These are phyloP conservation scores for Xylaria longipes DNA, from an alignment of 495 filamentous ascomycete genomes.

Conservation along the genomic window DNA sequence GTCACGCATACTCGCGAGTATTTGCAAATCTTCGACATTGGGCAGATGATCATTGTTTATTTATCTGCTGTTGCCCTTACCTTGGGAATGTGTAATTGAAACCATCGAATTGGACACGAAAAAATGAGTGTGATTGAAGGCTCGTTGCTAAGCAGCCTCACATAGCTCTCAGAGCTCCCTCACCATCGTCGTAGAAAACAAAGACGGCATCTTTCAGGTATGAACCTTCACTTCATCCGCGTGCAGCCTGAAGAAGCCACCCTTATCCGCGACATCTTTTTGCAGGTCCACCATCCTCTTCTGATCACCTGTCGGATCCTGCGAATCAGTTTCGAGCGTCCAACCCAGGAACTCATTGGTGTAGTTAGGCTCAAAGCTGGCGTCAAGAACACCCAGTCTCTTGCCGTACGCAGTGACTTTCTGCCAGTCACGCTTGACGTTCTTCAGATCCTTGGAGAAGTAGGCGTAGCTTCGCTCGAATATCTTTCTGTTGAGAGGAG, in stretches of 20 bases:
- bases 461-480: constrained; percentile 74
- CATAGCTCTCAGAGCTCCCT: background rate
- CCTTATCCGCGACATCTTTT: constrained; percentile 60
- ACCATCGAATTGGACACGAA: background rate
- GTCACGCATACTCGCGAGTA: background rate
- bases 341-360: constrained; percentile 69
- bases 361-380: constrained; percentile 67
- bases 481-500: constrained; percentile 71
- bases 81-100: background rate
- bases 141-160: background rate
- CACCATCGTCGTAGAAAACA: background rate
- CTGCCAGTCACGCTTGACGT: constrained; percentile 69
- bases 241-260: constrained; percentile 52
- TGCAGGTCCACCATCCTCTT: constrained; percentile 69
- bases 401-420: constrained; percentile 76
- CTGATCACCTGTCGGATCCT: constrained; percentile 69
- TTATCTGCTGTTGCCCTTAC: background rate
- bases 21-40: background rate
- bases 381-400: constrained; percentile 64
- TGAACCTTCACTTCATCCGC: constrained; percentile 4
- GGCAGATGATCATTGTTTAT: background rate
- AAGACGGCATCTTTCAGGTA: background rate
- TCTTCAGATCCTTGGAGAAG: constrained; percentile 74
- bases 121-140: background rate
- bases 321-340: constrained; percentile 64